A percentile compares a stretch with the other conserved stretches of the same genome.
Conservation (phyloP, 1,139 yeast genomes). For the Kodamaea anthophila region DNA sequence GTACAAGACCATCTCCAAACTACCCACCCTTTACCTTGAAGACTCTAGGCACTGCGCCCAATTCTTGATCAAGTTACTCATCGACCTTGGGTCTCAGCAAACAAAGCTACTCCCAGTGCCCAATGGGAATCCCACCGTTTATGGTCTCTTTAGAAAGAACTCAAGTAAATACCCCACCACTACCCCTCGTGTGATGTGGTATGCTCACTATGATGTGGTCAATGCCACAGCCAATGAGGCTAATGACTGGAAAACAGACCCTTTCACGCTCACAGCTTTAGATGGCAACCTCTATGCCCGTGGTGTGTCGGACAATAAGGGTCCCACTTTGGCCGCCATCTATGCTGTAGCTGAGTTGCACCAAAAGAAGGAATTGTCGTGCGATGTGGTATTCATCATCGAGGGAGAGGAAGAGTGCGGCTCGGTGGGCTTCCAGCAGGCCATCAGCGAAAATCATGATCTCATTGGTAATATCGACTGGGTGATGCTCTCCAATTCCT, state of each 20-base stretch:
- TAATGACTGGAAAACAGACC: conserved; percentile 70
- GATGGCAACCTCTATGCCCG: conserved; percentile 88
- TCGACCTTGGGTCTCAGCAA: conserved; percentile 63
- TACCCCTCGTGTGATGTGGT: conserved; percentile 58
- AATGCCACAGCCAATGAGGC: conserved; percentile 42
- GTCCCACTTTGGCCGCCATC: conserved; percentile 85
- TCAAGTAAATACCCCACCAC: conserved; percentile 6
- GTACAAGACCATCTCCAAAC: conserved; percentile 72
- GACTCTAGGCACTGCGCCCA: conserved; percentile 88
- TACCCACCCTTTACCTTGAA: conserved; percentile 58
- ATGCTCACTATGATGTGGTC: conserved; percentile 95
- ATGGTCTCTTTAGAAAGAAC: conserved; percentile 58
- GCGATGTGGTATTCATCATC: conserved; percentile 75
- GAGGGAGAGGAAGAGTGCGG: conserved; percentile 98
- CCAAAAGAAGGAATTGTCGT: conserved; percentile 45
- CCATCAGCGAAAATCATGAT: conserved; percentile 44
- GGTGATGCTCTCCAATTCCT: conserved; percentile 84
- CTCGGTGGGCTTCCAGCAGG: conserved; percentile 73
- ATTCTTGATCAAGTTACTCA: conserved; percentile 56
- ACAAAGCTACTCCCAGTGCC: conserved; percentile 68
- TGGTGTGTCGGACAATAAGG: conserved; percentile 93
- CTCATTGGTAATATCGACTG: conserved; percentile 74
- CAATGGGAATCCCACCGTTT: conserved; percentile 78
- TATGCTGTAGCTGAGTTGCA: conserved; percentile 77
- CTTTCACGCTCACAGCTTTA: conserved; percentile 65